Conservation (phyloP, 768 basidiomycete species). For the Cyathus striatus region DNA sequence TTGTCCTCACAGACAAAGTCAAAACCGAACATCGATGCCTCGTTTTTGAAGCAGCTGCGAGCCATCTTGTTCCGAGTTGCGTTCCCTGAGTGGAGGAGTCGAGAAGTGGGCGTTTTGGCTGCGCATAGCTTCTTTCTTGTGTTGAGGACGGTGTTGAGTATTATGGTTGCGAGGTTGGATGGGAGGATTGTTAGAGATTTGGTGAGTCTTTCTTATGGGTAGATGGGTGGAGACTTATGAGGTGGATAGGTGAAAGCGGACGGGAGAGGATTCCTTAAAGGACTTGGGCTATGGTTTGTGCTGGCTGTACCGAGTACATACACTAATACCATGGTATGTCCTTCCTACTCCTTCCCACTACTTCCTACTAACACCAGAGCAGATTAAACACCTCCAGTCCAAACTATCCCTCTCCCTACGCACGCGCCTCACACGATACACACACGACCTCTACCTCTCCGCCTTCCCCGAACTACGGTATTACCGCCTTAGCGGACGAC, state of each 20-base stretch:
- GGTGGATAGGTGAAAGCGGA: slow-evolving; percentile 65
- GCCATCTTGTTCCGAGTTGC: slow-evolving; percentile 70
- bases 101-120: slow-evolving; percentile 69
- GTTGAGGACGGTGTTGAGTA: slow-evolving; percentile 79
- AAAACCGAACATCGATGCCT: slow-evolving; percentile 65
- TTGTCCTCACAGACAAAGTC: slow-evolving; percentile 32
- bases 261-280: slow-evolving; percentile 74
- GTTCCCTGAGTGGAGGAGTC: slow-evolving; percentile 45
- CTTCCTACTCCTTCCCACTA: neutral
- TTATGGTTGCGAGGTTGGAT: slow-evolving; percentile 84
- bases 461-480: slow-evolving; percentile 68
- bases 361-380: neutral
- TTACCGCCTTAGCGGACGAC: slow-evolving; percentile 51
- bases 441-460: slow-evolving; percentile 88
- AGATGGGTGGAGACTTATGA: too few relatives aligned
- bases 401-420: slow-evolving; percentile 79
- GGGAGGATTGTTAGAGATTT: slow-evolving; percentile 86
- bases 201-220: slow-evolving; percentile 39
- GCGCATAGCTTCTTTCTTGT: slow-evolving; percentile 85
- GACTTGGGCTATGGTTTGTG: slow-evolving; percentile 83
- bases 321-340: slow-evolving; percentile 86
- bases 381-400: slow-evolving; percentile 88
- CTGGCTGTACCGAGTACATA: slow-evolving; percentile 91
- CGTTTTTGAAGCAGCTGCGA: slow-evolving; percentile 68
- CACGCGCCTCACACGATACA: slow-evolving; percentile 85